Base-by-base conservation (phyloP, 176 grass and related monocot species). In the Avena insularis region DNA sequence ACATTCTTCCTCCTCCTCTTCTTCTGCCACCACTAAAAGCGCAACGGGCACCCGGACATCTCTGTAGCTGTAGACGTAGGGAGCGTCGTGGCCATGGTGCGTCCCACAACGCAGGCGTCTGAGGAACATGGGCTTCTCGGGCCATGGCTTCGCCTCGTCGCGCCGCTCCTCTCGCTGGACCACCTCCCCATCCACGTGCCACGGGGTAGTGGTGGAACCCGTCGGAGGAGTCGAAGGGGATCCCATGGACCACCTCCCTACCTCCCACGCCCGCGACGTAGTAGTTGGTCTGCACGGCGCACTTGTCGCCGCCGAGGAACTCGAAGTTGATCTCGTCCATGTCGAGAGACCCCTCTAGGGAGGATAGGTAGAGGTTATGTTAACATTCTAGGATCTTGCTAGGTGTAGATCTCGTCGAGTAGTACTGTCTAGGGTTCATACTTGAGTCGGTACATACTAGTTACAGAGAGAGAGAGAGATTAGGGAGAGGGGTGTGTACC, bases 271-370 rank as follows among this genome's bases (percentile, higher is more conserved):
- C 91, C 4, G 31, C 7, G 25, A 91, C 92, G 76, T 87, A 57
- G 86, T 88, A 90, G 75, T 96, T 96, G 80, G 92, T 96, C 86
- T 96, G 90, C 45, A 93, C 80, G 29, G 79, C 86, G 59, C 86
- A 13, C 77, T 93, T 93, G 75, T 93, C 82, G 61, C 72, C 61
- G 85, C 94, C 90, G 50, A 96, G 85, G 82, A 96, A 92, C 89
- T 93, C 91, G 62, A 96, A 93, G 83, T 96, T 87, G 85, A 96
- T 92, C 87, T 96, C 91, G 88, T 96, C 94, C 87, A 76, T 64
- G 64, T 87, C 87, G 4, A 19, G 7, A 77, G 74, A 81, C 13
- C 91, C 74, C 79, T 96, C 91, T 25, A 93, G 79, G n/a, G 94
- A 92, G 38, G 94, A 96, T 38, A 93, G 87, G 85, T 93, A 93